Evolutionary conservation across 768 basidiomycete genomes (phyloP).

Genomic region (Bullera alba): DNA sequence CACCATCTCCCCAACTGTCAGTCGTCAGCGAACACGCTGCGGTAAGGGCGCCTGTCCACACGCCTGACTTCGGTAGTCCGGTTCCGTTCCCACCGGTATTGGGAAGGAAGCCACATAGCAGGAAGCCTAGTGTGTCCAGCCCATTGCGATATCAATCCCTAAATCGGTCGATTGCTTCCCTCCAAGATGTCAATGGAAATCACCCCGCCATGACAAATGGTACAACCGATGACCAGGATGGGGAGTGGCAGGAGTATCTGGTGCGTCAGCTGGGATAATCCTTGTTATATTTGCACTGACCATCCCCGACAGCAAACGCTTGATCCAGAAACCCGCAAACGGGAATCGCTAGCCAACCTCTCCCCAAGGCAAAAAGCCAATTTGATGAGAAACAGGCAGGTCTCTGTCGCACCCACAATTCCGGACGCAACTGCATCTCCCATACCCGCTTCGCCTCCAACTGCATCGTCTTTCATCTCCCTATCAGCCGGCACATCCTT

Average conservation of each 20-base stretch:
- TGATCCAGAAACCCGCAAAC: slow-evolving; percentile 62
- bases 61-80: not conserved
- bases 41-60: not conserved
- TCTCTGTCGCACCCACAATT: not conserved
- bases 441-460: not conserved
- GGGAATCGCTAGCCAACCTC: slow-evolving; percentile 54
- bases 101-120: no score
- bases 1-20: slow-evolving; percentile 12
- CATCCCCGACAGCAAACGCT: slow-evolving; percentile 72
- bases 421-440: not conserved
- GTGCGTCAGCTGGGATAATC: no score
- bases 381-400: slow-evolving; percentile 48
- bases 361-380: slow-evolving; percentile 60
- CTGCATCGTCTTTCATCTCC: slow-evolving; percentile 5
- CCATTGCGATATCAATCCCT: no score
- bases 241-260: no score
- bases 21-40: not conserved
- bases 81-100: no score
- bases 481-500: slow-evolving; percentile 17
- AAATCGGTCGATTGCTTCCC: no score
- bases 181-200: no score
- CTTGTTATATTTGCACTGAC: no score
- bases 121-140: no score
- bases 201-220: no score
- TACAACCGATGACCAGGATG: no score